Conservation (phyloP, 306 rosid genomes). For the Betula pendula region DNA sequence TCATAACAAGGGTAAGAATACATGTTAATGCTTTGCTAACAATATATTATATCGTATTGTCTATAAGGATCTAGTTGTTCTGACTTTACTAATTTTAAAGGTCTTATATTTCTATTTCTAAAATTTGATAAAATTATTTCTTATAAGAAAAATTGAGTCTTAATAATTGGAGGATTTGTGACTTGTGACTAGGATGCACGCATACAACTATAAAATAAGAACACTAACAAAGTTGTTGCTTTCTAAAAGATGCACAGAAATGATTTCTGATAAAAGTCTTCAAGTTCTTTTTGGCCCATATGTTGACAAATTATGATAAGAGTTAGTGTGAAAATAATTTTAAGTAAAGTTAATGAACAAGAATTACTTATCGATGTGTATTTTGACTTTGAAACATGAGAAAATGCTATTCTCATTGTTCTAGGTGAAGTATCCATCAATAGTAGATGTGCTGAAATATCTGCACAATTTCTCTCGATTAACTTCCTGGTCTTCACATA, state of each 20-base stretch:
- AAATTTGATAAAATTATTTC: constrained; percentile 16
- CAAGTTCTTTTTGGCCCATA: neutral
- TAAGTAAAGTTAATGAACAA: neutral
- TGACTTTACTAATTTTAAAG: constrained; percentile 4
- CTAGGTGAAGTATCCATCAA: too few species aligned
- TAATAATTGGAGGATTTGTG: constrained; percentile 6
- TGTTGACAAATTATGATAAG: neutral
- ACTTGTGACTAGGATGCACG: constrained; percentile 11
- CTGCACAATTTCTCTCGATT: neutral
- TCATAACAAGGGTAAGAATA: constrained; percentile 77
- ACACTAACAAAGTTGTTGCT: neutral
- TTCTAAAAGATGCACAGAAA: constrained; percentile 1
- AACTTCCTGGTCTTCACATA: neutral
- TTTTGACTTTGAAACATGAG: neutral
- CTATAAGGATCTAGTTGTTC: constrained; percentile 7
- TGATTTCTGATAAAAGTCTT: neutral
- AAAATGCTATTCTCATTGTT: neutral
- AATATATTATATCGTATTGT: constrained; percentile 13
- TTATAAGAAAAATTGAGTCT: constrained; percentile 3
- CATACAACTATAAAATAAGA: constrained; percentile 4
- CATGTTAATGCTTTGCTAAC: constrained; percentile 16
- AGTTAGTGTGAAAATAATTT: constrained; percentile 5
- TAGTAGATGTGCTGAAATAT: neutral
- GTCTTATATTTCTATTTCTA: constrained; percentile 19
- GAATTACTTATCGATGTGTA: neutral